Conservation (phyloP, 176 grass and related monocot genomes). For the Carex scoparia region DNA sequence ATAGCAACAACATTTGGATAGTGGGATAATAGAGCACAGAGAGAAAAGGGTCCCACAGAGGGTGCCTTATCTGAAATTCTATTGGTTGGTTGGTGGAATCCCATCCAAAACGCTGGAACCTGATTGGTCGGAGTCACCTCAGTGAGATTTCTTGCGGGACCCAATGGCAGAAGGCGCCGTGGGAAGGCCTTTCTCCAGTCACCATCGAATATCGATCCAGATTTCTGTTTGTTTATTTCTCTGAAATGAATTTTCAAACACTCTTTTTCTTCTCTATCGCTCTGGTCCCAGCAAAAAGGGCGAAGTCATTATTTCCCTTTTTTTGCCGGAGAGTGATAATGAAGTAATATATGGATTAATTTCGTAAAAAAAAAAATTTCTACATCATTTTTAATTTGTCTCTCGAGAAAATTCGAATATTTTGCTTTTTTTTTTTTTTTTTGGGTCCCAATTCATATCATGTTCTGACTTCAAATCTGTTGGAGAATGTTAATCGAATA, state of each 20-base stretch:
- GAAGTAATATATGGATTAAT: not conserved
- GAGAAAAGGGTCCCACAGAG: not conserved
- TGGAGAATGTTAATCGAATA: not conserved
- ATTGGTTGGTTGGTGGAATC: not conserved
- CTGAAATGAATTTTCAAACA: not conserved
- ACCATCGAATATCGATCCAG: not conserved
- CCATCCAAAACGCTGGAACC: not conserved
- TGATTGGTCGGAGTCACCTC: conserved; percentile 5
- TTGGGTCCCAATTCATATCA: not conserved
- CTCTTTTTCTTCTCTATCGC: not conserved
- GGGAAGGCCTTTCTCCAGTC: not conserved
- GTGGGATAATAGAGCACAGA: not conserved
- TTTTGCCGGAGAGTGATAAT: not conserved
- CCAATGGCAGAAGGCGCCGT: not conserved
- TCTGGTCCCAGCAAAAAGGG: conserved; percentile 12
- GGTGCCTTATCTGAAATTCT: conserved; percentile 6
- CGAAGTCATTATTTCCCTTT: not conserved
- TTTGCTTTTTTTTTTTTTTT: not conserved
- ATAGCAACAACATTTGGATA: not conserved
- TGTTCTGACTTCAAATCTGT: not conserved
- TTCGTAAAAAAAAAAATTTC: not conserved
- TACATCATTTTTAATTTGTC: not conserved
- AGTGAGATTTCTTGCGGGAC: not conserved
- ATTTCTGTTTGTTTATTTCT: not conserved
- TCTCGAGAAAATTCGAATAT: too few species aligned